Evolutionary conservation across 371 early-diverging fungal species (phyloP), one percentile per base, ranked within the genome.

Genomic region (Mucor plumbeus): DNA sequence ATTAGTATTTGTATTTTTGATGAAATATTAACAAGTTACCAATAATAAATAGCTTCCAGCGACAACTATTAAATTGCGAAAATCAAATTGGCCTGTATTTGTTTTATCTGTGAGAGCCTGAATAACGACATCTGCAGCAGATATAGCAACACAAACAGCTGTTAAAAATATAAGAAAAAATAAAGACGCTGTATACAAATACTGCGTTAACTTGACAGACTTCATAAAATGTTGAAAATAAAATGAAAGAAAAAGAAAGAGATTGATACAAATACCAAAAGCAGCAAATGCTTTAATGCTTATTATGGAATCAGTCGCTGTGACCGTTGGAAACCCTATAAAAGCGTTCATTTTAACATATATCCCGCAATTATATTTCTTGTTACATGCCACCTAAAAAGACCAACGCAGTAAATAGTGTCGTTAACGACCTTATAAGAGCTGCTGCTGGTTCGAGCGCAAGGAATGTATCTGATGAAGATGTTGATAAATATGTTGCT

Each of bases 401-500:
- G 19, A 44, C 47, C 34, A 54, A 65, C 55, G 59, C 63, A 26
- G 31, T 63, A 19, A 60, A 67, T 7, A 78, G 73, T 35, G 81
- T 81, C 34, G 84, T 87, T 14, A 81, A 77, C 21, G 79, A 83
- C 59, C 73, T 88, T 0, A 80, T 86, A 39, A 74, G 87, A 14
- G 80, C 88, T 2, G 86, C 91, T 11, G 83, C 85, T 7, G 88
- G 88, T 33, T 80, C 86, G 3, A 73, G 82, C 38, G 79, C 88
- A 21, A 57, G 60, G 10, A 64, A 76, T 63, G 77, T 89, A 0
- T 68, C 78, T 15, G 90, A 89, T 70, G 75, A 84, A 34, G 91
- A 90, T 70, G 70, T 91, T 4, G 91, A 93, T 76, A 83, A 83
- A 58, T 88, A 90, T 67, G 86, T 91, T 39, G 92, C 92, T 11